Evolutionary conservation across 805 yeast genomes (phyloP), one percentile per base, ranked within the genome.

Genomic region (Saccharomycopsis sp.): DNA sequence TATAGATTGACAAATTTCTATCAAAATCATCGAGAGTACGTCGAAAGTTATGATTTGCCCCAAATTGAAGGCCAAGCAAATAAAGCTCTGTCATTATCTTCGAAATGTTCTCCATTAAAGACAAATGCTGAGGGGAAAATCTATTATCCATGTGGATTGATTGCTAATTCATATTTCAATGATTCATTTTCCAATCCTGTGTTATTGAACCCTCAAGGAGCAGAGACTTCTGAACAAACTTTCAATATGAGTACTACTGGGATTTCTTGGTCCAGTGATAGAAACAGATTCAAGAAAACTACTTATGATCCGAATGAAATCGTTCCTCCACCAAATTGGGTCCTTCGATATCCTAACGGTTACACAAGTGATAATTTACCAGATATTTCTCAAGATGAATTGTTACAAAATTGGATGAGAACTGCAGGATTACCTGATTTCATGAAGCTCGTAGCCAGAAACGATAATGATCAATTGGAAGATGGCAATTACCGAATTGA

Each of bases 21-120:
- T 62, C 98, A 93, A 62, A 93, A 93, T 62, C 98, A 93, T 65
- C 77, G 98, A 50, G 87, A 90, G 51, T 93, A 88, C 59, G 97
- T 93, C 27, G 80, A 79, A 50, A 83, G 95, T 11, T 85, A 74
- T 61, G 95, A 88, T 60, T 74, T 82, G 61, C 69, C 72, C 29
- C 98, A 93, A 64, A 59, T 93, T 41, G 75, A 77, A 50, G 98
- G 98, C 1, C 62, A 74, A 23, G 86, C 93, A 2, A 79, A 82
- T 5, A 42, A 70, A 0, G 65, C 66, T 2, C 71, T 62, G 21
- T 73, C 69, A 36, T 60, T 93, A 21, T 69, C 63, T 47, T 55
- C 63, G 31, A 67, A 62, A 49, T 65, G 68, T 50, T 56, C 59
- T 29, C 70, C 70, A 1, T 47, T 64, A 32, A 53, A 57, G 19